Base-by-base conservation (phyloP, 495 filamentous ascomycete genomes). In the Penicillium pulvis region DNA sequence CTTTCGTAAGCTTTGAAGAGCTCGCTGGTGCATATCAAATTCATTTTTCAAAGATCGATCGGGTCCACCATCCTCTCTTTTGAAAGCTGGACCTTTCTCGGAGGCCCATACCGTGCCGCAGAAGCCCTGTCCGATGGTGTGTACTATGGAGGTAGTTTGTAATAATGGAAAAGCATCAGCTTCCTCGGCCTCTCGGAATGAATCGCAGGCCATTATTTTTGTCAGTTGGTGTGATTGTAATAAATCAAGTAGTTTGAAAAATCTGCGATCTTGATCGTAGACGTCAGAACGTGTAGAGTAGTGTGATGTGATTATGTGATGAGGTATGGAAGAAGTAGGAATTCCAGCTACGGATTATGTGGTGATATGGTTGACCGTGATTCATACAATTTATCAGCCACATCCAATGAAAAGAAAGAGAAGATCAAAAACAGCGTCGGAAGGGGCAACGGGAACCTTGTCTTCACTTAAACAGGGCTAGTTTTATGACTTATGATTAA, bases 41-140 rank as follows among this genome's bases (percentile, higher is more conserved):
- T 52, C 50, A 12, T 41, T 52, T 41, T 24, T 5, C 19, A 52
- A 36, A 3, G 50, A 52, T 36, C 50, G 26, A 14, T 23, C 31
- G 3, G 50, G 50, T 6, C 50, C 50, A 16, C 50, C 50, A 36
- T 52, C 50, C 28, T 51, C 48, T 35, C 30, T 35, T 33, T 51
- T 51, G 48, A 33, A 51, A 35, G 48, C 48, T 35, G 48, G 48
- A 33, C 48, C 48, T 24, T 50, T 12, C 6, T 36, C 42, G 30
- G 44, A 56, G 7, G 44, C 53, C 35, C 26, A 28, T 28, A 51
- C 56, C 14, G 48, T 47, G 17, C 47, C 20, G 41, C 56, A 58
- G 9, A 26, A 35, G 45, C 48, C 48, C 14, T 51, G 48, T n/a
- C 48, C 48, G 8, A 51, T 51, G 2, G 10, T 51, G 48, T 17